Evolutionary conservation across 345 rosid species (phyloP), one percentile per base, ranked within the genome.

Genomic region (Turnera subulata): DNA sequence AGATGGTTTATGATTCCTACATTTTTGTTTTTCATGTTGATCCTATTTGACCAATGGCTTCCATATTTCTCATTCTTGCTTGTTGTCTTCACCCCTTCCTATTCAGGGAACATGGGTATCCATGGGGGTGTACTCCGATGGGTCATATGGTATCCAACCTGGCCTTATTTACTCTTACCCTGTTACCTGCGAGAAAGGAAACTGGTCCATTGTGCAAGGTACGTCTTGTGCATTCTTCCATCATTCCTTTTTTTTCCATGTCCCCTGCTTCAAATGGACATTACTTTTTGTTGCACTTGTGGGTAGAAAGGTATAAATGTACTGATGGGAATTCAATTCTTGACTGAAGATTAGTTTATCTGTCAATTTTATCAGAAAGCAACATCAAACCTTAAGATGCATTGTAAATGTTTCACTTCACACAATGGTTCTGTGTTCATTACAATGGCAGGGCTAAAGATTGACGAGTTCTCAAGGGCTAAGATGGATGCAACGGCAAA

Each of bases 111-210:
- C 74, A 21, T 86, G 89, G 91, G 88, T 81, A 23, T 91, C 98
- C 25, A 88, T 84, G 96, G 98, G 96, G 49, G 98, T 91, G 33
- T 82, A 62, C 40, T 91, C 92, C n/a, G 96, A 91, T 68, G 96
- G 96, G 13, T 91, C 96, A 21, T 91, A 85, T 29, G 84, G 88
- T 13, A 76, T 86, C 42, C 80, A 61, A 25, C 59, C 88, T 13
- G 98, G 98, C 32, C 66, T 91, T 50, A 50, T 91, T 17, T 88
- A 88, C 79, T 88, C 96, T 1, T 91, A 82, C 35, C 98, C 95
- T 5, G 95, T 88, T 45, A 77, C 77, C 6, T 85, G 92, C 37
- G 77, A 75, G 63, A 84, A 84, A 58, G 96, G 92, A 62, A 77
- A 75, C 38, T 88, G 98, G 98, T 76, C 82, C 21, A 84, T 85